A percentile compares a stretch with the other conserved stretches of the same genome.
These are phyloP conservation scores for Crassisporium funariophilum DNA, from an alignment of 768 basidiomycete genomes.

Conservation along the genomic window DNA sequence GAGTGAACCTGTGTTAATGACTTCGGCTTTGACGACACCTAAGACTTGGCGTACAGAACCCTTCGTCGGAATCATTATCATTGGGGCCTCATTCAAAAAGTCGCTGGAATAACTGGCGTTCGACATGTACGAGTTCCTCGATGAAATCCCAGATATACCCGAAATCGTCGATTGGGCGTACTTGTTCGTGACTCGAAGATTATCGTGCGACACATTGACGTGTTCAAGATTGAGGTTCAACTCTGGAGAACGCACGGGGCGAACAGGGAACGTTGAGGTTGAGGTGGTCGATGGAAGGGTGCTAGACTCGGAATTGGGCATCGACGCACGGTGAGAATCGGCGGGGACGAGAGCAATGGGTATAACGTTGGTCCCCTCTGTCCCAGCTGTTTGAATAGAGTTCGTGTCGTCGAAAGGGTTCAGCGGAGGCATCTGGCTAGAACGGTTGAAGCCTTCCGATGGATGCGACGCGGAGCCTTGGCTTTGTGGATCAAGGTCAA, in stretches of 20 bases:
- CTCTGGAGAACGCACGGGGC: conserved; percentile 61
- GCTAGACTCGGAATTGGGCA: conserved; percentile 29
- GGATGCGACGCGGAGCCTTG: conserved; percentile 35
- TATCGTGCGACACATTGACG: conserved; percentile 59
- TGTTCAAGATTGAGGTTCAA: conserved; percentile 65
- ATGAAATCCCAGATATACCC: conserved; percentile 51
- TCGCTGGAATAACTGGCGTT: conserved; percentile 77
- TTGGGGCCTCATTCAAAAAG: conserved; percentile 77
- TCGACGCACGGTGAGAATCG: conserved; percentile 41
- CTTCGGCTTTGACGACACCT: conserved; percentile 78
- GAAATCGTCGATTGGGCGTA: conserved; percentile 57
- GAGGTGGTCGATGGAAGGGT: conserved; percentile 38
- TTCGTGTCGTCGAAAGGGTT: conserved; percentile 81
- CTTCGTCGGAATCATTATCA: conserved; percentile 74
- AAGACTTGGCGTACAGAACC: conserved; percentile 70
- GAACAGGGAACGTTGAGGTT: conserved; percentile 49
- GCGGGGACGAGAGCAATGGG: conserved; percentile 81
- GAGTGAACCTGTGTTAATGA: conserved; percentile 60
- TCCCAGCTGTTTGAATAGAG: conserved; percentile 82
- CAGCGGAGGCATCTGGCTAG: conserved; percentile 33
- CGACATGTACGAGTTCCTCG: conserved; percentile 73
- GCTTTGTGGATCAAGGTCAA: conserved; percentile 61
- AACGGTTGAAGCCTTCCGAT: conserved; percentile 43
- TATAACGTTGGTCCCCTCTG: conserved; percentile 83
- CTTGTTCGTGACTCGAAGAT: conserved; percentile 37